Base-by-base conservation (phyloP, 345 rosid species). In the Acer yangbiense region DNA sequence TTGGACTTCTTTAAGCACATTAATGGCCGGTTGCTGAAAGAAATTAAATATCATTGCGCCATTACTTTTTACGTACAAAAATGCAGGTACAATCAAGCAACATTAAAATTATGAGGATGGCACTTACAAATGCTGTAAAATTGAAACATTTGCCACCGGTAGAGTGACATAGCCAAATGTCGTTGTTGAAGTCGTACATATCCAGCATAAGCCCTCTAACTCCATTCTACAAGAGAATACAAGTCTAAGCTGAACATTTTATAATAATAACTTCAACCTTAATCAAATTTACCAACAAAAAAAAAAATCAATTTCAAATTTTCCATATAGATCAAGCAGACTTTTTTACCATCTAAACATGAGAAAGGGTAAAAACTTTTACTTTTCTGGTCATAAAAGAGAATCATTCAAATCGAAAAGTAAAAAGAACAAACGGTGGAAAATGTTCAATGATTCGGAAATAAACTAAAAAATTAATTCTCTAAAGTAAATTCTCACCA, bases 151-250 rank as follows among this genome's bases (percentile, higher is more conserved):
- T 68, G 70, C 98, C 98, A 44, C 54, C 74, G 7, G 88, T 71
- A 72, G 99, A 96, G 81, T 96, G 98, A 82, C 99, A 96, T 32
- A 96, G 61, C 99, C 99, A 96, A 65, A 94, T 76, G 79, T 89
- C 97, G 68, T 88, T 88, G 46, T 78, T 68, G 80, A 91, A 96
- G 82, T 96, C 99, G 78, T 93, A 96, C 80, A 93, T 89, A 71
- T 96, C 99, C 5, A 94, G 89, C 98, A 96, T 94, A 6, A 96
- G 85, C 74, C 98, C 99, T 62, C 98, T 88, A 76, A 94, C 94
- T 67, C 97, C 98, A 91, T 96, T 96, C 98, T 94, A 80, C 78
- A 85, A 76, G 65, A 74, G 52, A 17, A 69, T 21, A 44, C 25
- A 63, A 7, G 69, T 78, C 73, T 63, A 14, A 83, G 39, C 46